Evolutionary conservation across 106 monocot species (phyloP), one percentile per base, ranked within the genome.

Genomic region (Xerophyta viscosa): DNA sequence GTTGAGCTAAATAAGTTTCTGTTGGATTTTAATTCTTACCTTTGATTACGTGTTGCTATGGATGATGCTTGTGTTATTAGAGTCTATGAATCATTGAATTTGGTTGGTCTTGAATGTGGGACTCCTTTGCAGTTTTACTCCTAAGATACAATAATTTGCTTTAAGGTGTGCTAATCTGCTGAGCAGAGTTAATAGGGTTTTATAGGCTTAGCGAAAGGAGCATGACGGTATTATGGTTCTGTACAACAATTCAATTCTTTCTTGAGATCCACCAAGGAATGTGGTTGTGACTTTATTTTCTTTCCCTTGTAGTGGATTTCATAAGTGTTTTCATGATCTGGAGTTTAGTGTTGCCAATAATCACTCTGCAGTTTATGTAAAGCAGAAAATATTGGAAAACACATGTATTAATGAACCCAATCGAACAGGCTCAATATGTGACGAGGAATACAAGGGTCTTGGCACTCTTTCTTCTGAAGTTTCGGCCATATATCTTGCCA

Each of bases 401-500:
- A 54, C 45, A 25, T 29, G 21, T 13, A 20, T 18, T 58, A 29
- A 44, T 9, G 70, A 74, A 43, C 51, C 46, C 22, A 39, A 52
- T 62, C 21, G 44, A 41, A 27, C 51, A 46, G 60, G 20, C 8
- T 36, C 71, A 65, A 44, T 28, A 29, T 62, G 27, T 68, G 71
- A 60, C 56, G 79, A 87, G 53, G 73, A 82, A 27, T 79, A 69
- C 41, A 71, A 60, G 41, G 57, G 48, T 15, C 20, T 74, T 12
- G 82, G 71, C 20, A 77, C 70, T 48, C 73, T 86, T 29, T 90
- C 96, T n/a, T 68, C 80, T 62, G 84, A 89, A 62, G 79, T 86
- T 67, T 98, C 86, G 13, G 84, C 86, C 29, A 98, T 89, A 62
- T 86, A 86, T 71, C 60, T 89, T 62, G 84, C 94, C 48, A 94